Conservation (phyloP, 2,329 filamentous ascomycete species). For the Cercospora canescens region DNA sequence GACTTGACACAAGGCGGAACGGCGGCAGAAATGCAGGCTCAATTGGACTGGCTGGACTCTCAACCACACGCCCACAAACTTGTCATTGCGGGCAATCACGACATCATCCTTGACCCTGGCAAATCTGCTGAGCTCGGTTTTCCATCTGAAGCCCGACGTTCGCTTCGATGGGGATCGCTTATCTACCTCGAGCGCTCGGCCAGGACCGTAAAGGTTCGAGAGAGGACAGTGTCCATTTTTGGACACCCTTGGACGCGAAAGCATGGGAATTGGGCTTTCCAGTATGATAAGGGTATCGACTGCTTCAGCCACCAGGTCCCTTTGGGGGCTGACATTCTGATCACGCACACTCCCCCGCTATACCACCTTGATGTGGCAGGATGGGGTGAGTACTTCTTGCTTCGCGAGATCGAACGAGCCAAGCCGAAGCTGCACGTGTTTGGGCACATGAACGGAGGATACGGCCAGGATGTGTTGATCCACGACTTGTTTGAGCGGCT, state of each 20-base stretch:
- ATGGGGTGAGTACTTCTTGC: constrained; percentile 21
- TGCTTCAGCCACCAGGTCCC: constrained; percentile 25
- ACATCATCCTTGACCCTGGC: constrained; percentile 21
- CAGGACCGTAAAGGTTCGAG: constrained; percentile 50
- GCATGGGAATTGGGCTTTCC: constrained; percentile 58
- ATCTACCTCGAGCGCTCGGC: constrained; percentile 37
- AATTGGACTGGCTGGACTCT: constrained; percentile 23
- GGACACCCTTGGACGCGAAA: constrained; percentile 68
- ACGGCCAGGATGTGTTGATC: constrained; percentile 53
- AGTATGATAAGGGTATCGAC: constrained; percentile 38
- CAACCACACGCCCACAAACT: constrained; percentile 26
- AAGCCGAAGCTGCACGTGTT: constrained; percentile 41
- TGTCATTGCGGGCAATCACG: constrained; percentile 30
- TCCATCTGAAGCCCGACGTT: constrained; percentile 8
- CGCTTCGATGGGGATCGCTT: constrained; percentile 38
- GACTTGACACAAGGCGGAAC: constrained; percentile 25
- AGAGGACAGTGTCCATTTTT: constrained; percentile 67
- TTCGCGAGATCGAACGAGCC: constrained; percentile 33
- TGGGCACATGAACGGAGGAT: constrained; percentile 42
- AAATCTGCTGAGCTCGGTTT: constrained; percentile 13
- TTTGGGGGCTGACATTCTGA: constrained; percentile 37
- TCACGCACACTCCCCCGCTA: constrained; percentile 43
- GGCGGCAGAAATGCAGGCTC: constrained; percentile 20
- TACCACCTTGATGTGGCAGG: constrained; percentile 42
- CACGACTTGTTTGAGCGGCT: constrained; percentile 71